Evolutionary conservation across 495 filamentous ascomycete genomes (phyloP).

Genomic region (Symbiotaphrina buchneri): DNA sequence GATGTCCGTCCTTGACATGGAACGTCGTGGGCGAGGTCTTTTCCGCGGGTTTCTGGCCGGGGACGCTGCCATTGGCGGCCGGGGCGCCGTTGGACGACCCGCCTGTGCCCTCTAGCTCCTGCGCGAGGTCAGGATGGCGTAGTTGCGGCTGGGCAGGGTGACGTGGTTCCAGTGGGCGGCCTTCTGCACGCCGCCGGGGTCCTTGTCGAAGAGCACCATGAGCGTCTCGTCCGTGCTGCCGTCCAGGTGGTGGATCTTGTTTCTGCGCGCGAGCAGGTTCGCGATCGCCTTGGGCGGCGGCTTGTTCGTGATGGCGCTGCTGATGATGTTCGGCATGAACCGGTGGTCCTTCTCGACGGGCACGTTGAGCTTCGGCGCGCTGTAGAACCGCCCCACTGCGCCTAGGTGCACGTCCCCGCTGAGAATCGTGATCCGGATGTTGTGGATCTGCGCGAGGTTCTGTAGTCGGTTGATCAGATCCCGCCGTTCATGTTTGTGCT

Average conservation of each 20-base stretch:
- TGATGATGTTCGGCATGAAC: slow-evolving; percentile 57
- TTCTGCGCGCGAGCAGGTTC: slow-evolving; percentile 60
- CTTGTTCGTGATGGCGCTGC: slow-evolving; percentile 77
- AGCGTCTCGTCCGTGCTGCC: slow-evolving; percentile 70
- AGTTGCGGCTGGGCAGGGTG: slow-evolving; percentile 85
- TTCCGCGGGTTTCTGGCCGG: background rate
- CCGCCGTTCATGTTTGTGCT: slow-evolving; percentile 76
- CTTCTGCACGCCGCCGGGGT: slow-evolving; percentile 49
- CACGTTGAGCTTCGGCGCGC: slow-evolving; percentile 36
- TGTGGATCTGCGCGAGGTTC: slow-evolving; percentile 41
- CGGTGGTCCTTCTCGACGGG: slow-evolving; percentile 38
- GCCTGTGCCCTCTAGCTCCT: background rate
- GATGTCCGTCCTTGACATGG: slow-evolving; percentile 32
- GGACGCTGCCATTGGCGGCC: background rate
- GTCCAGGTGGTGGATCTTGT: slow-evolving; percentile 88
- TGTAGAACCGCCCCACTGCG: slow-evolving; percentile 56
- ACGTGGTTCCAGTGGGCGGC: slow-evolving; percentile 47
- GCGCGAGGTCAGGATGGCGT: slow-evolving; percentile 52
- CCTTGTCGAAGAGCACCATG: slow-evolving; percentile 63
- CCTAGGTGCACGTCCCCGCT: slow-evolving; percentile 62
- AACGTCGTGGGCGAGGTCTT: background rate
- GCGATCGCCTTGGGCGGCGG: slow-evolving; percentile 78
- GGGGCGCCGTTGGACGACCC: background rate
- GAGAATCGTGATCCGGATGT: slow-evolving; percentile 64
- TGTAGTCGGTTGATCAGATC: slow-evolving; percentile 54